Percentiles rank a stretch among this genome's conserved stretches.
Evolutionary conservation across 2,329 filamentous ascomycete species (phyloP).

Genomic region (Alternaria infectoria): DNA sequence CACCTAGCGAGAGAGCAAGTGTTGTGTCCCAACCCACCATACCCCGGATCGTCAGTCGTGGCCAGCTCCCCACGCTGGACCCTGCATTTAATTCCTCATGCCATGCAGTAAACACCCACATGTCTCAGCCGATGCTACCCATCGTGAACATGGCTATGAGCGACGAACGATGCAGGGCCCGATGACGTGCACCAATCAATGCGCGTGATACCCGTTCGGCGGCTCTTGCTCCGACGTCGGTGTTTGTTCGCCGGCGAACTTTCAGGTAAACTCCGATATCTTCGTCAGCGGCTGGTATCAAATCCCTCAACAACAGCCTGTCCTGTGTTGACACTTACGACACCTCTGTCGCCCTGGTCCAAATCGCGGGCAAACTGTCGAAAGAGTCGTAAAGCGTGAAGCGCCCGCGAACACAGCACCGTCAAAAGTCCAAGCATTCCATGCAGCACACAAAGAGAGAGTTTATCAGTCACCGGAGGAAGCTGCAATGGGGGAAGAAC

Average conservation of each 20-base stretch:
- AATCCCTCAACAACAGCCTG: constrained; percentile 4
- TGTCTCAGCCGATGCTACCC: constrained; percentile 12
- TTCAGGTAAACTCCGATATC: constrained; percentile 11
- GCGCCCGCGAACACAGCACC: background rate
- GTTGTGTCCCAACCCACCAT: background rate
- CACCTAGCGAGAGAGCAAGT: background rate
- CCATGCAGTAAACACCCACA: background rate
- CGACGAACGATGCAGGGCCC: background rate
- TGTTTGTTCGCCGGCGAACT: constrained; percentile 12
- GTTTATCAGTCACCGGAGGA: constrained; percentile 36
- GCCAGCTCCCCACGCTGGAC: background rate
- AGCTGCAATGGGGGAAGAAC: constrained; percentile 40
- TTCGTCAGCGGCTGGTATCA: constrained; percentile 11
- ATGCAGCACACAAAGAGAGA: constrained; percentile 39
- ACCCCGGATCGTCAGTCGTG: background rate
- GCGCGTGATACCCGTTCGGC: constrained; percentile 9
- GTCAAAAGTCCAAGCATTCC: constrained; percentile 10
- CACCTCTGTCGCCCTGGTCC: background rate
- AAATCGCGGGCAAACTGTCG: background rate
- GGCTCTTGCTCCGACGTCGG: constrained; percentile 24
- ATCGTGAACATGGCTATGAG: background rate
- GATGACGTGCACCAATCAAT: constrained; percentile 7
- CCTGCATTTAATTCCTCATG: background rate
- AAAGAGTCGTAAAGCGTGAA: background rate
- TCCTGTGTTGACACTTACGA: background rate